Percentiles rank a stretch among this genome's conserved stretches.
These are phyloP conservation scores for Butyriboletus appendiculatus DNA, from an alignment of 1,284 basidiomycete species.

Conservation along the genomic window DNA sequence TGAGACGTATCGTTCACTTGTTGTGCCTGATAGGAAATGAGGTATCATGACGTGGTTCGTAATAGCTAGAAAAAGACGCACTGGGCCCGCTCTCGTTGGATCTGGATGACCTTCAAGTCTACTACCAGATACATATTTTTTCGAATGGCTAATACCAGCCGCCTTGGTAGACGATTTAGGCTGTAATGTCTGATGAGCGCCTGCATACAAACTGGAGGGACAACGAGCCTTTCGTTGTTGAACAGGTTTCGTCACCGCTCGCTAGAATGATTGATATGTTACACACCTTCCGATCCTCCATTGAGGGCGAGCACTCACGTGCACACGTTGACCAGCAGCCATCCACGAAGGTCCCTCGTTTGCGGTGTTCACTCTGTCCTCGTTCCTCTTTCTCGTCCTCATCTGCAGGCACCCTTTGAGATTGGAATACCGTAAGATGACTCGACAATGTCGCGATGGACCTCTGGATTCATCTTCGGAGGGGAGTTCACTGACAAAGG, in stretches of 20 bases:
- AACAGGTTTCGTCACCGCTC: no score
- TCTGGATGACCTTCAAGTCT: neutral
- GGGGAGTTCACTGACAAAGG: no score
- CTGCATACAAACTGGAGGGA: no score
- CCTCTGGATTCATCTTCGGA: no score
- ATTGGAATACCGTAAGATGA: no score
- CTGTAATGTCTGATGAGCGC: neutral
- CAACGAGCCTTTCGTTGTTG: no score
- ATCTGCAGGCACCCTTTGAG: no score
- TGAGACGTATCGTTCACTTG: neutral
- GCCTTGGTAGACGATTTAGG: neutral
- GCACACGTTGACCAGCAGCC: neutral
- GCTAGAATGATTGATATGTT: neutral
- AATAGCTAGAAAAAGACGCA: neutral
- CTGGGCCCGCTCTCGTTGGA: neutral
- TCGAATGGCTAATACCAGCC: neutral
- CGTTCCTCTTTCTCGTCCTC: no score
- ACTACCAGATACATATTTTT: neutral
- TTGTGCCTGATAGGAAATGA: neutral
- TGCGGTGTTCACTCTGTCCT: neutral
- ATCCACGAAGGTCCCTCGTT: neutral
- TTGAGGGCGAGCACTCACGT: neutral
- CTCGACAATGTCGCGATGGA: no score
- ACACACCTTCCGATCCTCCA: no score
- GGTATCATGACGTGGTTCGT: no score